Evolutionary conservation across 108 stramenopile genomes (phyloP).

Genomic region (Cyclostephanos tholiformis): DNA sequence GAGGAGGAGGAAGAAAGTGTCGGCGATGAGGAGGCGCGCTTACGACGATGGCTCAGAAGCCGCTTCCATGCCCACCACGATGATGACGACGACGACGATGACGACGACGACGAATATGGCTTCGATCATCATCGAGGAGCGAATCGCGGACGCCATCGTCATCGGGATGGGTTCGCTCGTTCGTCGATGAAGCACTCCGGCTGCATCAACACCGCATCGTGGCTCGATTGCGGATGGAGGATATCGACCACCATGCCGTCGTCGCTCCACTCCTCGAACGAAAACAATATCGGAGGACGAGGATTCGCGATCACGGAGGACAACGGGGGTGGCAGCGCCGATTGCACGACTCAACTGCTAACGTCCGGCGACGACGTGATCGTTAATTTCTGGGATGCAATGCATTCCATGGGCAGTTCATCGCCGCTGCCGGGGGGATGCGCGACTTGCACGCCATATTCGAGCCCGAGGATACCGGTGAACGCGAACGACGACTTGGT

Average conservation of each 20-base stretch:
- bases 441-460: slow-evolving; percentile 66
- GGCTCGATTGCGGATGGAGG: slow-evolving; percentile 77
- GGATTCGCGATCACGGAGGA: too few relatives aligned
- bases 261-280: slow-evolving; percentile 40
- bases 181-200: slow-evolving; percentile 76
- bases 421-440: slow-evolving; percentile 63
- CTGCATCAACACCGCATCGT: slow-evolving; percentile 86
- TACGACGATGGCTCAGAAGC: too few relatives aligned
- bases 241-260: slow-evolving; percentile 53
- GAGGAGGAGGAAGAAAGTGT: slow-evolving; percentile 14
- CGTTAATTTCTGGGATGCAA: slow-evolving; percentile 82
- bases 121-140: neutral
- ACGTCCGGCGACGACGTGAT: slow-evolving; percentile 79
- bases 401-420: slow-evolving; percentile 71
- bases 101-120: neutral
- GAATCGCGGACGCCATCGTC: slow-evolving; percentile 38
- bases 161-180: too few relatives aligned
- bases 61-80: too few relatives aligned
- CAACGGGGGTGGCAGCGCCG: slow-evolving; percentile 30
- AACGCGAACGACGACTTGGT: slow-evolving; percentile 4
- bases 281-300: neutral
- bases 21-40: neutral
- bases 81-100: neutral
- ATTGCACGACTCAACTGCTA: slow-evolving; percentile 73
- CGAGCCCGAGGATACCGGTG: slow-evolving; percentile 22